These are phyloP conservation scores for Phylloporus rhodoxanthus DNA, from an alignment of 768 basidiomycete genomes.

Conservation along the genomic window DNA sequence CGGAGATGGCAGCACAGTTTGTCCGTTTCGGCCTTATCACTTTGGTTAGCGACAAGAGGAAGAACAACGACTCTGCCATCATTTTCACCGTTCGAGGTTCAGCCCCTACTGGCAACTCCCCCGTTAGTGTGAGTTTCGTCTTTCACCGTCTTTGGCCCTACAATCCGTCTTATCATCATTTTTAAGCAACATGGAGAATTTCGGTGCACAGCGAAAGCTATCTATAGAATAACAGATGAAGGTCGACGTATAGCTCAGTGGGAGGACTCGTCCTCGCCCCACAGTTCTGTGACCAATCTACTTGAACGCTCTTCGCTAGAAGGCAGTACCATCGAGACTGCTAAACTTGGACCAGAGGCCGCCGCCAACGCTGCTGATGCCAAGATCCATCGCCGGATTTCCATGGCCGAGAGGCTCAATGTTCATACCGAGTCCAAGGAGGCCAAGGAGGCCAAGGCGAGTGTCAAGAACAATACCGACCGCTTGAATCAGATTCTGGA, in stretches of 20 bases:
- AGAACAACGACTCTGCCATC: slow-evolving; percentile 87
- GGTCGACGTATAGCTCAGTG: slow-evolving; percentile 83
- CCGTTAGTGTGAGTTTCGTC: slow-evolving; percentile 53
- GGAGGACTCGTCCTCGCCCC: slow-evolving; percentile 61
- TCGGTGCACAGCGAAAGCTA: slow-evolving; percentile 90
- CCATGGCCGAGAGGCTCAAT: slow-evolving; percentile 66
- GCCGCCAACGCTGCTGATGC: slow-evolving; percentile 38
- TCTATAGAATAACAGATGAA: slow-evolving; percentile 92
- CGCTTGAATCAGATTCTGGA: slow-evolving; percentile 89
- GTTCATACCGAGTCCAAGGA: slow-evolving; percentile 47
- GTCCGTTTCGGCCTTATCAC: slow-evolving; percentile 89
- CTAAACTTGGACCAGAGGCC: slow-evolving; percentile 24
- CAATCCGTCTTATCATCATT: slow-evolving; percentile 8
- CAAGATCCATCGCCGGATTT: slow-evolving; percentile 74
- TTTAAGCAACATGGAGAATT: slow-evolving; percentile 89
- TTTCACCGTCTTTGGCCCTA: not conserved
- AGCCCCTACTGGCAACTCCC: slow-evolving; percentile 67
- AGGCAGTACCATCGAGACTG: slow-evolving; percentile 17
- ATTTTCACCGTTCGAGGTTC: slow-evolving; percentile 88
- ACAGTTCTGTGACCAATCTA: slow-evolving; percentile 59
- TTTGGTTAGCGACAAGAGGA: slow-evolving; percentile 86
- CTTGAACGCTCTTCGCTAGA: slow-evolving; percentile 61
- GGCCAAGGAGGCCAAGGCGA: slow-evolving; percentile 38
- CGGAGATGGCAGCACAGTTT: slow-evolving; percentile 97
- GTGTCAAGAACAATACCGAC: slow-evolving; percentile 88